A percentile compares a stretch with the other conserved stretches of the same genome.
phyloP scores from a whole-genome alignment of 2,329 filamentous ascomycete species.

The Fusarium odoratissimum region DNA sequence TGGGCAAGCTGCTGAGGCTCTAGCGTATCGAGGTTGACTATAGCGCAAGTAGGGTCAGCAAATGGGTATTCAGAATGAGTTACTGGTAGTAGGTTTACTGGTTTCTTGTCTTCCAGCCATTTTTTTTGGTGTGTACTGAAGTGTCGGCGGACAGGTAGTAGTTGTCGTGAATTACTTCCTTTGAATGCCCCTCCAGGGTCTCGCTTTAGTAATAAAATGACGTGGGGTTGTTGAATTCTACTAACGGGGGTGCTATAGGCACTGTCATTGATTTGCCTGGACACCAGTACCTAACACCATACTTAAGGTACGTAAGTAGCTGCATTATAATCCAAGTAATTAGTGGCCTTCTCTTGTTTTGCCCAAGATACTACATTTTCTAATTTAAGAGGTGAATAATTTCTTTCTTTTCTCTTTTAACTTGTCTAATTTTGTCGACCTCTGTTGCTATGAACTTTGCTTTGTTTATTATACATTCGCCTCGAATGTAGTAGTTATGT shows the following conservation, averaged over 20 bases:
- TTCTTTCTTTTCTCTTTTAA: neutral
- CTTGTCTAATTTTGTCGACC: neutral
- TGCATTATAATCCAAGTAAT: neutral
- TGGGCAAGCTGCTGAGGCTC: constrained; percentile 86
- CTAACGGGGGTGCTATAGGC: constrained; percentile 44
- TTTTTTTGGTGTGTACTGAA: constrained; percentile 36
- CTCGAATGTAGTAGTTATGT: neutral
- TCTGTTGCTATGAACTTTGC: neutral
- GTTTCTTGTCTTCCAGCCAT: constrained; percentile 52
- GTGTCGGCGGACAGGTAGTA: constrained; percentile 11
- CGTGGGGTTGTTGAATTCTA: constrained; percentile 48
- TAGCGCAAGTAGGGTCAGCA: constrained; percentile 2
- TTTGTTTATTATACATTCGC: constrained; percentile 16
- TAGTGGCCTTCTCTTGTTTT: neutral
- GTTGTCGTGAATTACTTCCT: constrained; percentile 14
- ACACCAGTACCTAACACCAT: no score
- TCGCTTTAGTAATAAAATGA: constrained; percentile 47
- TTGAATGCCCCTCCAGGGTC: constrained; percentile 43
- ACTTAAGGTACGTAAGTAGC: neutral
- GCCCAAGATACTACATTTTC: neutral
- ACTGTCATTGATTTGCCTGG: neutral
- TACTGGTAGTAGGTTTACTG: constrained; percentile 32
- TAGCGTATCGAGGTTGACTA: constrained; percentile 78
- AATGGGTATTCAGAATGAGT: neutral
- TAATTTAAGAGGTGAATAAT: no score